A percentile compares a stretch with the other conserved stretches of the same genome.
Conservation (phyloP, 352 stramenopile genomes). For the Globisporangium irregulare region DNA sequence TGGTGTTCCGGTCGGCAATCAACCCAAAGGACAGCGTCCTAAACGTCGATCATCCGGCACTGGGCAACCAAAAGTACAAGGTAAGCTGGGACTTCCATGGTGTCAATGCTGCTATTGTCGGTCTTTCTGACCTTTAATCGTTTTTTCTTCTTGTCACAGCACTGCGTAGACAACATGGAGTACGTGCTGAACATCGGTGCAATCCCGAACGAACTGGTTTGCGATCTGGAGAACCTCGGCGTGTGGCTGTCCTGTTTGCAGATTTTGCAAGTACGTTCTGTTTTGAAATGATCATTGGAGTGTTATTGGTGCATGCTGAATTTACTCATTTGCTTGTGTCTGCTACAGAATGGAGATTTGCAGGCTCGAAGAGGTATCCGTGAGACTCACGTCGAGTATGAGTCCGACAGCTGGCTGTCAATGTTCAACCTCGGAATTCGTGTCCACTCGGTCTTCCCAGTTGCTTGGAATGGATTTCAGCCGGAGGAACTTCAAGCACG, state of each 20-base stretch:
- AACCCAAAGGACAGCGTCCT: slow-evolving; percentile 35
- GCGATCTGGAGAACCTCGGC: slow-evolving; percentile 58
- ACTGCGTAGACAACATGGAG: slow-evolving; percentile 85
- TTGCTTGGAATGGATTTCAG: slow-evolving; percentile 72
- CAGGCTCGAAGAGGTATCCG: slow-evolving; percentile 67
- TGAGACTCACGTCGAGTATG: slow-evolving; percentile 84
- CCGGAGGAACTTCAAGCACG: slow-evolving; percentile 31
- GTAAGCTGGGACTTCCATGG: slow-evolving; percentile 23
- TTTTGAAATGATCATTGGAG: not conserved
- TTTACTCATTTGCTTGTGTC: not conserved
- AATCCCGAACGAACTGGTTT: slow-evolving; percentile 77
- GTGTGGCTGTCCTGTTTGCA: slow-evolving; percentile 72
- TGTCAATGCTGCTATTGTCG: not conserved
- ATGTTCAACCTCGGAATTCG: slow-evolving; percentile 90
- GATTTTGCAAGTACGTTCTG: slow-evolving; percentile 51
- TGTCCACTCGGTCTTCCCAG: slow-evolving; percentile 79
- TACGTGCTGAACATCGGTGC: slow-evolving; percentile 82
- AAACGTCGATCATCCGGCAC: slow-evolving; percentile 71
- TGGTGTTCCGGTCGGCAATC: slow-evolving; percentile 57
- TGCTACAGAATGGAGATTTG: slow-evolving; percentile 61
- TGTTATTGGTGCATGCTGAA: not conserved
- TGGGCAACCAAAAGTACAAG: slow-evolving; percentile 89
- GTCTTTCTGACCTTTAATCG: slow-evolving; percentile 5
- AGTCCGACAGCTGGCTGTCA: slow-evolving; percentile 84
- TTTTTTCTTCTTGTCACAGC: slow-evolving; percentile 31